Conservation (phyloP, 176 grass and related monocot genomes). For the Carex scoparia region DNA sequence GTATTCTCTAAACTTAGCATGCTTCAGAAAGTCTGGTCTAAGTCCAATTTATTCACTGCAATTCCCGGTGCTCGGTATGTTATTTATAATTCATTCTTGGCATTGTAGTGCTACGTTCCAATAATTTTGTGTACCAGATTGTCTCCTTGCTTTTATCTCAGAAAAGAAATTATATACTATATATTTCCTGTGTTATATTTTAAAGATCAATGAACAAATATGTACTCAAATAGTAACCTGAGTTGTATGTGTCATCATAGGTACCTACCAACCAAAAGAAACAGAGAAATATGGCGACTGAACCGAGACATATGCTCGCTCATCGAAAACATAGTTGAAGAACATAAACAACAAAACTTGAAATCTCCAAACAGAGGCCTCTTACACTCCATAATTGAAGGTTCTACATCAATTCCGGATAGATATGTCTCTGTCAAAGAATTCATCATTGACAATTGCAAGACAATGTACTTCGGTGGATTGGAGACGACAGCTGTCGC, state of each 20-base stretch:
- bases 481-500: conserved; percentile 67
- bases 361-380: background rate
- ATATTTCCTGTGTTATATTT: background rate
- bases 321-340: conserved; percentile 37
- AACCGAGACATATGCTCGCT: conserved; percentile 43
- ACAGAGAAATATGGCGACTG: conserved; percentile 43
- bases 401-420: background rate
- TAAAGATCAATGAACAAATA: background rate
- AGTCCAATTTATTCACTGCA: background rate
- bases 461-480: conserved; percentile 82
- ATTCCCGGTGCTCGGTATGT: background rate
- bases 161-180: background rate
- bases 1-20: background rate
- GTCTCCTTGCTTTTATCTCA: background rate
- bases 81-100: background rate
- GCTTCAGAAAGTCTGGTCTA: conserved; percentile 1
- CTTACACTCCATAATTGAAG: conserved; percentile 43
- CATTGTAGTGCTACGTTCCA: background rate
- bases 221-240: background rate
- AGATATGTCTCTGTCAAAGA: conserved; percentile 23
- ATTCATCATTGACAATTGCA: conserved; percentile 95
- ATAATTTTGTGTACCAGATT: background rate
- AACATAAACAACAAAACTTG: background rate
- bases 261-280: conserved; percentile 39
- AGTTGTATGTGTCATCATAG: background rate